Evolutionary conservation across 768 basidiomycete species (phyloP).

Genomic region (Porphyrellus cyaneotinctus): DNA sequence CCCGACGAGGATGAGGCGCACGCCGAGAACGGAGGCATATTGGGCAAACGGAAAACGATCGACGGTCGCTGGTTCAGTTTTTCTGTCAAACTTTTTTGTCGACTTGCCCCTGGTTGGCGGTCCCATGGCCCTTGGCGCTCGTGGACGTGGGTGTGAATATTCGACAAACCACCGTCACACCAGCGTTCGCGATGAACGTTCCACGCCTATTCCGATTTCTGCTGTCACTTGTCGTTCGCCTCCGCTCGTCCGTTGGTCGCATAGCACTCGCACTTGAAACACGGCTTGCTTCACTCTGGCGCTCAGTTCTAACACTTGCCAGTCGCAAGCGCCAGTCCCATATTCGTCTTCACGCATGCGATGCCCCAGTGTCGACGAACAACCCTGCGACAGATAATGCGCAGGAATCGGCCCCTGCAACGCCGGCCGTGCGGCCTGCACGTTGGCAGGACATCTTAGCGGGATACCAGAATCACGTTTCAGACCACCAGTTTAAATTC

Average conservation of each 20-base stretch:
- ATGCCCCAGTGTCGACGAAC: not conserved
- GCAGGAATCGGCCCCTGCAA: not conserved
- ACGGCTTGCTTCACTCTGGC: slow-evolving; percentile 2
- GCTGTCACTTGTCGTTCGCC: not conserved
- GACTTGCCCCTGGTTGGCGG: slow-evolving; percentile 1
- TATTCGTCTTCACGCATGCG: not conserved
- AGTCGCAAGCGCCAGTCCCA: not conserved
- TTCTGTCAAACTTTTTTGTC: not conserved
- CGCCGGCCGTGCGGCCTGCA: not conserved
- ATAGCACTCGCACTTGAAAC: slow-evolving; percentile 1
- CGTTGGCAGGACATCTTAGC: not conserved
- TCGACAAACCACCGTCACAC: no score
- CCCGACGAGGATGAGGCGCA: slow-evolving; percentile 59
- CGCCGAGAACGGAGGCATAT: slow-evolving; percentile 65
- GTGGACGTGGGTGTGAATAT: not conserved
- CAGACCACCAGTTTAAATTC: not conserved
- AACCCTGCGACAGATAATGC: not conserved
- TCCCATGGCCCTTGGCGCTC: not conserved
- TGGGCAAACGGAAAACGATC: slow-evolving; percentile 47
- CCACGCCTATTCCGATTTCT: slow-evolving; percentile 1
- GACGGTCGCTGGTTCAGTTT: not conserved
- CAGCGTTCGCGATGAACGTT: no score
- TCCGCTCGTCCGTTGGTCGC: not conserved
- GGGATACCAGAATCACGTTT: not conserved
- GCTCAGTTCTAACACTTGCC: not conserved